A percentile compares a stretch with the other conserved stretches of the same genome.
Conservation (phyloP, 2,329 filamentous ascomycete species). For the Alternaria angustiovoidea region DNA sequence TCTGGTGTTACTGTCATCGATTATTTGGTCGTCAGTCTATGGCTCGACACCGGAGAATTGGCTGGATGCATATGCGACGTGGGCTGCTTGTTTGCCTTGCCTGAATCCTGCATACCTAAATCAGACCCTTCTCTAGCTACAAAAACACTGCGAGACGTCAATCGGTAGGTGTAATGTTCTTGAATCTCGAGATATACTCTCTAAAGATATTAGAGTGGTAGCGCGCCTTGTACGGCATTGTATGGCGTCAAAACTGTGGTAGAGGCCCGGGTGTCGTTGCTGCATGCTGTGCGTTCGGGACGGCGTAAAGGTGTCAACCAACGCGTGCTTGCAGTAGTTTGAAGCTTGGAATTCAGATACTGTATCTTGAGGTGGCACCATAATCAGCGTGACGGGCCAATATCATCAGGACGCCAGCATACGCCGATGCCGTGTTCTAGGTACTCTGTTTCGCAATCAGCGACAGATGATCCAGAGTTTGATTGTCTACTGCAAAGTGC, state of each 20-base stretch:
- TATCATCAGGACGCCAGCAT: background rate
- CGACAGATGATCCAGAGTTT: background rate
- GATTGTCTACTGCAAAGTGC: background rate
- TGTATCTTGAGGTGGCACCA: constrained; percentile 1
- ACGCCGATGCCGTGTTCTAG: constrained; percentile 3
- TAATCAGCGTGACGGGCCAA: background rate
- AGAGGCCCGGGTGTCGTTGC: constrained; percentile 2
- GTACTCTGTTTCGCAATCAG: constrained; percentile 3
- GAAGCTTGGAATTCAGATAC: background rate
- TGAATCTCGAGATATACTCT: background rate
- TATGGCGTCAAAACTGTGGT: constrained; percentile 1
- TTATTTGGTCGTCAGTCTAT: constrained; percentile 3
- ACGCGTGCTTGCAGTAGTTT: constrained; percentile 7
- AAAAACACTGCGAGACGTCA: background rate
- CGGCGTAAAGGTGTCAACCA: background rate
- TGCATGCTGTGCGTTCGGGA: constrained; percentile 1
- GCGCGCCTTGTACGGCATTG: constrained; percentile 5
- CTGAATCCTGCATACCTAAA: constrained; percentile 14
- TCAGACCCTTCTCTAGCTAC: constrained; percentile 11
- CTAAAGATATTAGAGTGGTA: background rate
- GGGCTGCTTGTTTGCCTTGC: constrained; percentile 17
- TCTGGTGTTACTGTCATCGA: constrained; percentile 7
- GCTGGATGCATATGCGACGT: constrained; percentile 14
- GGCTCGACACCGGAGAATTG: constrained; percentile 11
- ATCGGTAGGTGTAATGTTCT: background rate